These are phyloP conservation scores for Aspergillus luchuensis DNA, from an alignment of 2,329 filamentous ascomycete genomes.

Conservation along the genomic window DNA sequence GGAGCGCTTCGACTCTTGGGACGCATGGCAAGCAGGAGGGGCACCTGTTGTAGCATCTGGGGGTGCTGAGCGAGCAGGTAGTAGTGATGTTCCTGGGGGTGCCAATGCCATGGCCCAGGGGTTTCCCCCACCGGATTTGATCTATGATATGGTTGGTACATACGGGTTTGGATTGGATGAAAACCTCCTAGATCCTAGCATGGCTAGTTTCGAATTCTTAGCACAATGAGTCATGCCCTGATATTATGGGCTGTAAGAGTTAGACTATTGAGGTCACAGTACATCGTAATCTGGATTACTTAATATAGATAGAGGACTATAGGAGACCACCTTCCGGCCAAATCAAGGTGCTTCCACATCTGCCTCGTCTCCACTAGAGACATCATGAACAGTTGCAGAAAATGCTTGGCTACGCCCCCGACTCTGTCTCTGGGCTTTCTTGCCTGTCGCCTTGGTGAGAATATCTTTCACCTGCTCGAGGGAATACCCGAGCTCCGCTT, in stretches of 20 bases:
- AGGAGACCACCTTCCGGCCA: background rate
- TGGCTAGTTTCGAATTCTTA: conserved; percentile 45
- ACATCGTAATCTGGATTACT: background rate
- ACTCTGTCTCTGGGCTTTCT: background rate
- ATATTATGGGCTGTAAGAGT: background rate
- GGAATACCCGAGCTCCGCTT: background rate
- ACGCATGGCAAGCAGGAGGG: conserved; percentile 32
- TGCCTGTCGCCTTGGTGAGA: background rate
- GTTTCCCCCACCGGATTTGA: conserved; percentile 44
- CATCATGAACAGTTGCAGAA: background rate
- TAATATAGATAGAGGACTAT: background rate
- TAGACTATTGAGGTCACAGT: background rate
- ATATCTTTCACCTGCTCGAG: background rate
- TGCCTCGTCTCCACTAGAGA: background rate
- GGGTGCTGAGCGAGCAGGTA: conserved; percentile 19
- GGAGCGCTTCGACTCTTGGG: conserved; percentile 45
- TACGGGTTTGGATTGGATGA: conserved; percentile 47
- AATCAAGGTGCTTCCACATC: background rate
- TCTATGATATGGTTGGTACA: conserved; percentile 48
- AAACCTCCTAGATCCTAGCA: conserved; percentile 45
- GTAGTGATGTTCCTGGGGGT: conserved; percentile 40
- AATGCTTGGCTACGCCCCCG: background rate
- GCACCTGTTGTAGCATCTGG: conserved; percentile 17
- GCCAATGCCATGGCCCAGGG: conserved; percentile 46
- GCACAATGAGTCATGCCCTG: conserved; percentile 27